phyloP scores from a whole-genome alignment of 192 early-diverging fungal genomes.

The Rhizophagus sp. region DNA sequence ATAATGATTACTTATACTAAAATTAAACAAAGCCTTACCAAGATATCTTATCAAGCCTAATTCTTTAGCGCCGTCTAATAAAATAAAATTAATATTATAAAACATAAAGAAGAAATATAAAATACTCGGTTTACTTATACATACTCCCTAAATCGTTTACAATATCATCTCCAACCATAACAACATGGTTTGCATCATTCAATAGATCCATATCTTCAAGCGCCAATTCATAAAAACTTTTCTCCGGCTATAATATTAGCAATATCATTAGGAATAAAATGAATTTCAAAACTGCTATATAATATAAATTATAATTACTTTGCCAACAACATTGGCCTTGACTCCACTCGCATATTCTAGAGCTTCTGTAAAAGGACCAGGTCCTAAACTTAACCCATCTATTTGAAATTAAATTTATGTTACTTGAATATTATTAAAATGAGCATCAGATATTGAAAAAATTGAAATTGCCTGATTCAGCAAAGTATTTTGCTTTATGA shows the following conservation, averaged over 20 bases:
- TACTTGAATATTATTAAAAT: neutral
- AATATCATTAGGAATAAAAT: neutral
- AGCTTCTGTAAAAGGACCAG: constrained; percentile 86
- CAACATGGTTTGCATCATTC: constrained; percentile 35
- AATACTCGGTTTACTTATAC: neutral
- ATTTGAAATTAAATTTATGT: neutral
- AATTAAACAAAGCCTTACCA: constrained; percentile 28
- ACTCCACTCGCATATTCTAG: constrained; percentile 77
- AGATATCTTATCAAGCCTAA: constrained; percentile 65
- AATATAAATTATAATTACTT: constrained; percentile 41
- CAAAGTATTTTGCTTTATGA: constrained; percentile 83
- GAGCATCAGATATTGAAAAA: neutral
- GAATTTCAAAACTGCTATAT: neutral
- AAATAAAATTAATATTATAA: neutral
- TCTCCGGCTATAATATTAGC: constrained; percentile 47
- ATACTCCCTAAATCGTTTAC: constrained; percentile 72
- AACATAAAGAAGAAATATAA: too few relatives aligned
- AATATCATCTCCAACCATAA: constrained; percentile 90
- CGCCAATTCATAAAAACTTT: constrained; percentile 75
- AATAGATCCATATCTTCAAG: constrained; percentile 63
- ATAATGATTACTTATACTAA: neutral
- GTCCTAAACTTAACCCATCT: constrained; percentile 72
- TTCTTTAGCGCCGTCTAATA: constrained; percentile 62
- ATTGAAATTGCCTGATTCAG: constrained; percentile 36
- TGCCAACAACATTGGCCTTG: constrained; percentile 75